Percentiles rank a stretch among this genome's conserved stretches.
Conservation (phyloP, 2,329 filamentous ascomycete species). For the Thielaviopsis populi region DNA sequence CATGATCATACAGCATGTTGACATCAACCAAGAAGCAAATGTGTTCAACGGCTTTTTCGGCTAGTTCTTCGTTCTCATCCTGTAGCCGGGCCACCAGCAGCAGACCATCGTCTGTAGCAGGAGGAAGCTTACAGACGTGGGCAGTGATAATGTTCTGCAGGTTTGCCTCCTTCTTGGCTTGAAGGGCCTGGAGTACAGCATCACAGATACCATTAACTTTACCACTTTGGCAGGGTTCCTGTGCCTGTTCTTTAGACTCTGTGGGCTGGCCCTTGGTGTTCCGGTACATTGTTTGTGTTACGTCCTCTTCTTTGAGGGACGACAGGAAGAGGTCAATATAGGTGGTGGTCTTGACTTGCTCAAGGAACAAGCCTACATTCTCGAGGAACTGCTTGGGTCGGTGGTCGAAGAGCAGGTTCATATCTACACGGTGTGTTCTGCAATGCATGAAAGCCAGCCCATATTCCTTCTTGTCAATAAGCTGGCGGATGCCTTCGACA, state of each 20-base stretch:
- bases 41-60: constrained; percentile 83
- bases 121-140: constrained; percentile 83
- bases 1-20: constrained; percentile 79
- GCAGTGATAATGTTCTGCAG: constrained; percentile 89
- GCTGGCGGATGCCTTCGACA: constrained; percentile 68
- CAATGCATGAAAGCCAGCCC: constrained; percentile 73
- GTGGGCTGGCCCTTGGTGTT: constrained; percentile 48
- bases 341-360: constrained; percentile 66
- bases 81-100: constrained; percentile 61
- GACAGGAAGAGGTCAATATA: constrained; percentile 87
- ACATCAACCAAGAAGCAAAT: constrained; percentile 96
- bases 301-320: constrained; percentile 80
- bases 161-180: constrained; percentile 35
- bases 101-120: constrained; percentile 76
- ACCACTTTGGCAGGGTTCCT: constrained; percentile 20
- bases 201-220: constrained; percentile 88
- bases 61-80: constrained; percentile 51
- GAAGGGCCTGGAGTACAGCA: constrained; percentile 53
- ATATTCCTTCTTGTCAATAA: constrained; percentile 71
- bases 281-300: constrained; percentile 83
- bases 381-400: constrained; percentile 71
- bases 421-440: constrained; percentile 84
- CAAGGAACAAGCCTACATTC: constrained; percentile 61
- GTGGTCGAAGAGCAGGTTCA: constrained; percentile 95
- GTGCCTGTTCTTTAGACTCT: constrained; percentile 11